Percentiles rank a stretch among this genome's conserved stretches.
Conservation (phyloP, 305 asterid species). For the Rubia balearica region DNA sequence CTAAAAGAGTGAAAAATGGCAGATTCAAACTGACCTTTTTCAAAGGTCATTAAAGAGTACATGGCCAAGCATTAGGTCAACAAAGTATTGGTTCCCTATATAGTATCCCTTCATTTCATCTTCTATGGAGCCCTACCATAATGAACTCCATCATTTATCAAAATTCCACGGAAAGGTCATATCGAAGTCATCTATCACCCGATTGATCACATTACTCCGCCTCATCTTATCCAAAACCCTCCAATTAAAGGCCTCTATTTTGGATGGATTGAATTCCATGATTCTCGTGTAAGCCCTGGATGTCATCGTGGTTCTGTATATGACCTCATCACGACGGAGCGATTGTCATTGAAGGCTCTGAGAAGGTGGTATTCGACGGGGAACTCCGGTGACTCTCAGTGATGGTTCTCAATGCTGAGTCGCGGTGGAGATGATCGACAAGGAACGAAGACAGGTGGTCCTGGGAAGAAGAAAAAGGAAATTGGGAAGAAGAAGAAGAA, state of each 20-base stretch:
- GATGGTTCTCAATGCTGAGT: too few species aligned
- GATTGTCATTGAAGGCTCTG: too few species aligned
- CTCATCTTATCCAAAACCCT: slow-evolving; percentile 72
- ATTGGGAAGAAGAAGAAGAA: too few species aligned
- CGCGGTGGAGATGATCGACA: too few species aligned
- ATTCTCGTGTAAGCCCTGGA: slow-evolving; percentile 76
- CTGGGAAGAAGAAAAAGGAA: too few species aligned
- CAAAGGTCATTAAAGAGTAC: slow-evolving; percentile 59
- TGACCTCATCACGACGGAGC: slow-evolving; percentile 19
- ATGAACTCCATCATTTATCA: slow-evolving; percentile 83
- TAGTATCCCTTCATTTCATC: slow-evolving; percentile 65
- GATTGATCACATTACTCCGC: slow-evolving; percentile 35
- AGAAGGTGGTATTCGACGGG: too few species aligned
- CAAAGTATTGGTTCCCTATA: slow-evolving; percentile 89
- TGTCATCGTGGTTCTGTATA: slow-evolving; percentile 76
- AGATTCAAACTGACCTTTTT: slow-evolving; percentile 7
- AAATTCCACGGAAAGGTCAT: slow-evolving; percentile 94
- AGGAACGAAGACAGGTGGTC: too few species aligned
- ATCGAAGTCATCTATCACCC: slow-evolving; percentile 72
- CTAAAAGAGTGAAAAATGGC: neutral
- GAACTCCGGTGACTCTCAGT: too few species aligned
- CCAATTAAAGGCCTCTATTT: slow-evolving; percentile 92
- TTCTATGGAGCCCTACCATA: slow-evolving; percentile 87
- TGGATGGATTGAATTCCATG: slow-evolving; percentile 66
- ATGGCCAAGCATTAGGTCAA: slow-evolving; percentile 87